phyloP scores from a whole-genome alignment of 108 stramenopile genomes.

The Skeletonema costatum region DNA sequence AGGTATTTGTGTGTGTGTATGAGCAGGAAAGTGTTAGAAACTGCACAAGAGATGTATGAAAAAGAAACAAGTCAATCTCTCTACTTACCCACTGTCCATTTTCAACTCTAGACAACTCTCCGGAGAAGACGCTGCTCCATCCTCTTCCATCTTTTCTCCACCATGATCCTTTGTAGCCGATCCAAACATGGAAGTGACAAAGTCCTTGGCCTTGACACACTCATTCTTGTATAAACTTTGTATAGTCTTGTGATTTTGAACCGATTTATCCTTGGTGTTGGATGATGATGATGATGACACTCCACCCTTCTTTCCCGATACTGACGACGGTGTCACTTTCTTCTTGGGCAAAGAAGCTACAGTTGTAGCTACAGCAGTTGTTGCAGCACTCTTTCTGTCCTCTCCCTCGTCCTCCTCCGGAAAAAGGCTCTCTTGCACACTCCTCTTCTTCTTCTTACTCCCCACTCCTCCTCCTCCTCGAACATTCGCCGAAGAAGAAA shows the following conservation, averaged over 20 bases:
- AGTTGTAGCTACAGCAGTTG: not conserved
- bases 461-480: not conserved
- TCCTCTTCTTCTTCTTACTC: not conserved
- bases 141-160: not conserved
- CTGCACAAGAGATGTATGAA: not conserved
- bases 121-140: not conserved
- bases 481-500: not conserved
- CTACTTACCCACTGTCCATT: conserved; percentile 20
- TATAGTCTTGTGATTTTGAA: not conserved
- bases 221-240: conserved; percentile 21
- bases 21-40: not conserved
- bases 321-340: not conserved
- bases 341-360: not conserved
- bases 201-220: conserved; percentile 10
- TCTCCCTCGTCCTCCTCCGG: not conserved
- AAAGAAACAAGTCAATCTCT: too few relatives aligned
- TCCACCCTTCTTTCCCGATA: too few relatives aligned
- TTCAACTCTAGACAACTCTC: conserved; percentile 18
- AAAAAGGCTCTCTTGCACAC: not conserved
- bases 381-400: not conserved
- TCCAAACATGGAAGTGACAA: conserved; percentile 16
- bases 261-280: not conserved
- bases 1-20: not conserved
- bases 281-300: not conserved
- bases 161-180: not conserved